Evolutionary conservation across 257 asterid species (phyloP), one percentile per base, ranked within the genome.

Genomic region (Nicotiana knightiana): DNA sequence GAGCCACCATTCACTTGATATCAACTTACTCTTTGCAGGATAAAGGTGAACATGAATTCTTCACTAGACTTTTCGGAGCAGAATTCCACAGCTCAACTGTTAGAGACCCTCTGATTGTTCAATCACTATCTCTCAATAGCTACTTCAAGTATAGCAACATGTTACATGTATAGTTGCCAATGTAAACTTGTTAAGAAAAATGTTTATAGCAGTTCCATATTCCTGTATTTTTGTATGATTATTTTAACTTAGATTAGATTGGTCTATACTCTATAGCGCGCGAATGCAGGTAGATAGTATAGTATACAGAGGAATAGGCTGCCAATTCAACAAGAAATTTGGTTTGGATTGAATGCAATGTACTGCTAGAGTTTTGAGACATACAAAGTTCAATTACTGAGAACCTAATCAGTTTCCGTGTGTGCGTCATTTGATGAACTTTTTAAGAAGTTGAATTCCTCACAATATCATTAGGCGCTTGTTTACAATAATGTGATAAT

Each of bases 41-140:
- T 96, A 86, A 94, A 89, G 89, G 91, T 96, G 75, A 96, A 94
- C 90, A 96, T 96, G 99, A 90, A 89, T 77, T 92, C 92, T 43
- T 88, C 97, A 17, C 92, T 87, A 71, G 98, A 89, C 33, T 88
- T 89, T 87, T 86, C 87, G 57, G 85, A 76, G 67, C 37, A 87
- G 8, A 83, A 80, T 71, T 54, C 87, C 0, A 2, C 66, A 33
- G 78, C 81, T 62, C 87, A 53, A 78, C 84, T 57, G 13, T 37
- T 58, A 13, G 67, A 67, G 68, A 76, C 85, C 70, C 89, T 59
- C 81, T 79, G 33, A 67, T 35, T 30, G 76, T 80, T 85, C 85
- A 76, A 59, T 54, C 84, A 21, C 78, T 71, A n/a, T 81, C 80
- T 82, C 81, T 28, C 75, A 75, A 71, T 82, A 75, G 35, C 80